phyloP scores from a whole-genome alignment of 805 yeast species.

The Cyberlindnera veronae region DNA sequence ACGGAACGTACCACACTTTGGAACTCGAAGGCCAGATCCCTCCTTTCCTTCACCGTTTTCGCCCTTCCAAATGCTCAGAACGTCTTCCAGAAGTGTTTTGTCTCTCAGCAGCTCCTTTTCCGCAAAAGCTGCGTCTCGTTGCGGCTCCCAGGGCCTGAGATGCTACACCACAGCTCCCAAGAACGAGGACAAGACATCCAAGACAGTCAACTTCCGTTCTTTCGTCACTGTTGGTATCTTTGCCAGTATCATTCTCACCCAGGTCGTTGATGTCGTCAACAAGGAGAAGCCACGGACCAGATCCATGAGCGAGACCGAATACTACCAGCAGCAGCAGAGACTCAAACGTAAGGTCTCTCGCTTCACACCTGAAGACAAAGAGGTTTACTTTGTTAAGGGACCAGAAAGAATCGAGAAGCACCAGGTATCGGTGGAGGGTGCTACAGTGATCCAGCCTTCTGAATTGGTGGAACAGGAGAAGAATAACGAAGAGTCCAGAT shows the following conservation, averaged over 20 bases:
- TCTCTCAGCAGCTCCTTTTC: no score
- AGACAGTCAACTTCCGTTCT: slow-evolving; percentile 37
- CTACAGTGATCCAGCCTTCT: slow-evolving; percentile 47
- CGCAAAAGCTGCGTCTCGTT: not conserved
- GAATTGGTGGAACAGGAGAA: slow-evolving; percentile 46
- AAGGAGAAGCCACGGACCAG: slow-evolving; percentile 31
- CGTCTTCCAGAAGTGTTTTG: no score
- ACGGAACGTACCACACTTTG: not conserved
- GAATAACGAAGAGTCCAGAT: slow-evolving; percentile 41
- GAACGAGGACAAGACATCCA: slow-evolving; percentile 14
- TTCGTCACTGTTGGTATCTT: slow-evolving; percentile 41
- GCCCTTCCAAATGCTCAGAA: slow-evolving; percentile 5
- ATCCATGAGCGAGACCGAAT: slow-evolving; percentile 34
- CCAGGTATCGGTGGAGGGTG: slow-evolving; percentile 5
- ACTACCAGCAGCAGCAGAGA: slow-evolving; percentile 44
- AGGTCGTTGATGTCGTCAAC: slow-evolving; percentile 36
- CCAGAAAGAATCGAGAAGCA: slow-evolving; percentile 13
- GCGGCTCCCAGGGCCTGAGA: slow-evolving; percentile 1
- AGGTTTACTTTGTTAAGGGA: slow-evolving; percentile 38
- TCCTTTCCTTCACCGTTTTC: no score
- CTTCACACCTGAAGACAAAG: slow-evolving; percentile 38
- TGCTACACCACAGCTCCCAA: slow-evolving; percentile 11
- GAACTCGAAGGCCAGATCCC: no score
- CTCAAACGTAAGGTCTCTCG: slow-evolving; percentile 47
- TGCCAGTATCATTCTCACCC: slow-evolving; percentile 41